A percentile compares a stretch with the other conserved stretches of the same genome.
phyloP scores from a whole-genome alignment of 805 yeast genomes.

The Lipomyces lipofer region DNA sequence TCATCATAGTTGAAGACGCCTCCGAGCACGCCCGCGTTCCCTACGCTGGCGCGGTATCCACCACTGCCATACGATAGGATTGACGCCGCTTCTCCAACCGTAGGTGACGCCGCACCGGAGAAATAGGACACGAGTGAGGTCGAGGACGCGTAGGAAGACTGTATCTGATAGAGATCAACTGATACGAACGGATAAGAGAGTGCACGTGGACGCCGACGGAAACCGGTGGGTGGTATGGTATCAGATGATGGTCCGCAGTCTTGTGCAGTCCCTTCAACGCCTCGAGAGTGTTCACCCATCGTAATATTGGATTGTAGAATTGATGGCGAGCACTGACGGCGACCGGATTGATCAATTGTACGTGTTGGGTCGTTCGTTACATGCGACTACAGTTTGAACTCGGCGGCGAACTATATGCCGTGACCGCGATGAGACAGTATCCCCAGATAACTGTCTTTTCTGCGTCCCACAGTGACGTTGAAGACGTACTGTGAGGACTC shows the following conservation, averaged over 20 bases:
- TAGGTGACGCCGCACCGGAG: slow-evolving; percentile 9
- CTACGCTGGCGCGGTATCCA: slow-evolving; percentile 6
- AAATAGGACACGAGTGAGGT: slow-evolving; percentile 9
- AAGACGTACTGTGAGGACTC: too few species aligned
- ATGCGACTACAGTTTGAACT: too few species aligned
- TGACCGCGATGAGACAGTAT: too few species aligned
- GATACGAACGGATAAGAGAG: slow-evolving; percentile 26
- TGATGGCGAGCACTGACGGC: too few species aligned
- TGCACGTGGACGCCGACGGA: slow-evolving; percentile 26
- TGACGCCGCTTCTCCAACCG: slow-evolving; percentile 15
- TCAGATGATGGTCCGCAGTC: not conserved
- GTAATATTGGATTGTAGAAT: not conserved
- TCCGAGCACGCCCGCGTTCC: slow-evolving; percentile 1
- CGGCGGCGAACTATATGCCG: too few species aligned
- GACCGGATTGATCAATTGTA: too few species aligned
- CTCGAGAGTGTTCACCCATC: slow-evolving; percentile 25
- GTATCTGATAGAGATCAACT: slow-evolving; percentile 11
- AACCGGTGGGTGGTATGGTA: not conserved
- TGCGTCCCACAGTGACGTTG: too few species aligned
- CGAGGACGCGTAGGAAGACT: slow-evolving; percentile 14
- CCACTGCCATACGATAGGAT: slow-evolving; percentile 25
- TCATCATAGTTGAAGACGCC: not conserved
- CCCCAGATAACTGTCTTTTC: too few species aligned
- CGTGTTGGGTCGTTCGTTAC: too few species aligned
- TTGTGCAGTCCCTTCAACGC: not conserved